Percentiles rank a stretch among this genome's conserved stretches.
Conservation (phyloP, 345 rosid genomes). For the Xanthoceras sorbifolium region DNA sequence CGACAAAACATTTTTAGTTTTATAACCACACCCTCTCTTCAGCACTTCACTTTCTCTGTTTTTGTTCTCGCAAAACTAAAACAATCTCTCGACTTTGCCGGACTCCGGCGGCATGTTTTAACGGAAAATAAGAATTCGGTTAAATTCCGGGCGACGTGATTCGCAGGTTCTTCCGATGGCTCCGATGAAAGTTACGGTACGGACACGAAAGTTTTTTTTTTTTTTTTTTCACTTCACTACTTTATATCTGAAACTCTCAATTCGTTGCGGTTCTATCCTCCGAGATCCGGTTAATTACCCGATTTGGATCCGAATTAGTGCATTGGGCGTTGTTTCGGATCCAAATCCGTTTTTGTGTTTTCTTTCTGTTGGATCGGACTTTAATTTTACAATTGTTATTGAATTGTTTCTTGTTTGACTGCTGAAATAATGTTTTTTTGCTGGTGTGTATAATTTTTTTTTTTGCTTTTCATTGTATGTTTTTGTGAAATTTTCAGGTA, state of each 20-base stretch:
- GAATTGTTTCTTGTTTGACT: neutral
- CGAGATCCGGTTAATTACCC: slow-evolving; percentile 28
- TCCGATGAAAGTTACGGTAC: slow-evolving; percentile 28
- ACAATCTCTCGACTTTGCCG: slow-evolving; percentile 28
- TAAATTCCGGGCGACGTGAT: slow-evolving; percentile 14
- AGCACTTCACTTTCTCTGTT: slow-evolving; percentile 8
- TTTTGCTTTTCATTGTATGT: neutral
- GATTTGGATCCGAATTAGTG: slow-evolving; percentile 33
- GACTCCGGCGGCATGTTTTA: slow-evolving; percentile 43
- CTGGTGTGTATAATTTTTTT: neutral
- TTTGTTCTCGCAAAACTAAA: neutral
- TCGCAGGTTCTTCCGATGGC: slow-evolving; percentile 39
- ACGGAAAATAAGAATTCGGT: slow-evolving; percentile 25
- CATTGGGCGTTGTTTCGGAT: slow-evolving; percentile 6
- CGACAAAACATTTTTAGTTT: slow-evolving; percentile 9
- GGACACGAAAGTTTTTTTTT: neutral
- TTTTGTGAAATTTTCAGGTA: slow-evolving; percentile 20
- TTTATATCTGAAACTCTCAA: neutral
- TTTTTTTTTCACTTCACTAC: neutral
- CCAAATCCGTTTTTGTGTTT: neutral
- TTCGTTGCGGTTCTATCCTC: neutral
- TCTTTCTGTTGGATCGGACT: slow-evolving; percentile 22
- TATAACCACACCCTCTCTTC: slow-evolving; percentile 4
- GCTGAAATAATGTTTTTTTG: neutral
- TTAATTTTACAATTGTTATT: neutral